A percentile compares a stretch with the other conserved stretches of the same genome.
Evolutionary conservation across 441 rosid species (phyloP).

Genomic region (California macrophylla): DNA sequence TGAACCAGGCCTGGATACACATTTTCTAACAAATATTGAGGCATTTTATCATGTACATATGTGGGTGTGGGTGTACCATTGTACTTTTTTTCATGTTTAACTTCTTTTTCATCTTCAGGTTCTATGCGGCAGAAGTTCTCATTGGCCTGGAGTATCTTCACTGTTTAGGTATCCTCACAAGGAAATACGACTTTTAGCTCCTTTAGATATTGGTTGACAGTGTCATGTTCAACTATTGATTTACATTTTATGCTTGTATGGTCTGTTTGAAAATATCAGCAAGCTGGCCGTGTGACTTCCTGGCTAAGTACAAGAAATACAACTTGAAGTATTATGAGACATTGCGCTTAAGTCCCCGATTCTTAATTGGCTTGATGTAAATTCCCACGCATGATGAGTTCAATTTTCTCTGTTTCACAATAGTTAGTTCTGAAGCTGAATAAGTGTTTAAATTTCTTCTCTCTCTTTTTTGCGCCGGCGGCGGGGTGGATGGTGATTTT

Average conservation of each 20-base stretch:
- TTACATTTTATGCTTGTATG: not conserved
- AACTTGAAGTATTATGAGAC: not conserved
- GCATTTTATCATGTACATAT: not conserved
- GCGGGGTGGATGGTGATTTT: no score
- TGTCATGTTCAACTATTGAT: not conserved
- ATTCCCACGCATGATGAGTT: not conserved
- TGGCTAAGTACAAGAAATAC: not conserved
- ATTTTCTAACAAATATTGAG: no score
- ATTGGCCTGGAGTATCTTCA: conserved; percentile 90
- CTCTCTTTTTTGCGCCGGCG: no score
- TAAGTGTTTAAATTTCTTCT: no score
- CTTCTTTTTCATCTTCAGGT: conserved; percentile 41
- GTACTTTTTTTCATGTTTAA: not conserved
- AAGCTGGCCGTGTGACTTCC: not conserved
- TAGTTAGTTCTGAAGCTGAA: no score
- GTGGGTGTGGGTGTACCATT: not conserved
- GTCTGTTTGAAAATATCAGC: not conserved
- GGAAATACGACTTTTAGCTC: not conserved
- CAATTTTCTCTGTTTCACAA: no score
- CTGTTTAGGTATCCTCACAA: conserved; percentile 61
- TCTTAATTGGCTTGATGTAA: not conserved
- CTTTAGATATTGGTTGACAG: not conserved
- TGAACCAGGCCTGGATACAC: no score
- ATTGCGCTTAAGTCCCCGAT: not conserved
- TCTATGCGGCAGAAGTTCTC: conserved; percentile 86